phyloP scores from a whole-genome alignment of 495 filamentous ascomycete genomes.

The Penicillium pancosmium region DNA sequence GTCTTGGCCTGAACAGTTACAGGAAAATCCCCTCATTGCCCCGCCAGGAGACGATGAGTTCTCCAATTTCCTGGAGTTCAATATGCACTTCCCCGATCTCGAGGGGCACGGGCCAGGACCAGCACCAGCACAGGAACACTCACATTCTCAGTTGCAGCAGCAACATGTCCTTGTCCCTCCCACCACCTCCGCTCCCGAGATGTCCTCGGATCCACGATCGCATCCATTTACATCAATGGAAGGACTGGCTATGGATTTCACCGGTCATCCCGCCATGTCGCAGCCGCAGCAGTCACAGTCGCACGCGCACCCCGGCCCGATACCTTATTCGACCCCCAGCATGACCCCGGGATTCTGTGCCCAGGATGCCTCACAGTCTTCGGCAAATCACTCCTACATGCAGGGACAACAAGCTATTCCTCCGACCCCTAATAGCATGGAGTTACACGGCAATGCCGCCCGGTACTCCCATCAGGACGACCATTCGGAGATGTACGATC shows the following conservation, averaged over 20 bases:
- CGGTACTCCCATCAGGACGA: slow-evolving; percentile 67
- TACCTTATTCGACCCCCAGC: slow-evolving; percentile 36
- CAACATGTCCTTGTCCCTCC: slow-evolving; percentile 32
- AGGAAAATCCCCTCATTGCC: slow-evolving; percentile 35
- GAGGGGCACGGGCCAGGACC: slow-evolving; percentile 43
- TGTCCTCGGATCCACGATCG: slow-evolving; percentile 34
- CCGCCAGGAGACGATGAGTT: slow-evolving; percentile 52
- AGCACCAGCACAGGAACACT: slow-evolving; percentile 32
- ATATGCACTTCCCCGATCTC: slow-evolving; percentile 51
- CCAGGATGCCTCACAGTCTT: slow-evolving; percentile 36
- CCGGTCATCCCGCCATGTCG: slow-evolving; percentile 19
- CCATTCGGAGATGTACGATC: slow-evolving; percentile 67
- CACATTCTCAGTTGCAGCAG: slow-evolving; percentile 18
- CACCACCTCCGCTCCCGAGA: slow-evolving; percentile 26
- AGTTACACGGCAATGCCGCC: slow-evolving; percentile 71
- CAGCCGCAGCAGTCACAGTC: slow-evolving; percentile 31
- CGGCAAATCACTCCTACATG: slow-evolving; percentile 47
- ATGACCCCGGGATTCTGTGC: slow-evolving; percentile 45
- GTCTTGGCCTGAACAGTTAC: slow-evolving; percentile 46
- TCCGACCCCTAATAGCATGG: slow-evolving; percentile 90
- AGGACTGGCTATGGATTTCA: slow-evolving; percentile 41
- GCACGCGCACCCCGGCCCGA: slow-evolving; percentile 10
- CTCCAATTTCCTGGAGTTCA: slow-evolving; percentile 56
- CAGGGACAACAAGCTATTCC: slow-evolving; percentile 72
- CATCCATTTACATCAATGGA: slow-evolving; percentile 31